Percentiles rank a stretch among this genome's conserved stretches.
Evolutionary conservation across 148 eudicot species (phyloP).

Genomic region (Pouteria glomerata): DNA sequence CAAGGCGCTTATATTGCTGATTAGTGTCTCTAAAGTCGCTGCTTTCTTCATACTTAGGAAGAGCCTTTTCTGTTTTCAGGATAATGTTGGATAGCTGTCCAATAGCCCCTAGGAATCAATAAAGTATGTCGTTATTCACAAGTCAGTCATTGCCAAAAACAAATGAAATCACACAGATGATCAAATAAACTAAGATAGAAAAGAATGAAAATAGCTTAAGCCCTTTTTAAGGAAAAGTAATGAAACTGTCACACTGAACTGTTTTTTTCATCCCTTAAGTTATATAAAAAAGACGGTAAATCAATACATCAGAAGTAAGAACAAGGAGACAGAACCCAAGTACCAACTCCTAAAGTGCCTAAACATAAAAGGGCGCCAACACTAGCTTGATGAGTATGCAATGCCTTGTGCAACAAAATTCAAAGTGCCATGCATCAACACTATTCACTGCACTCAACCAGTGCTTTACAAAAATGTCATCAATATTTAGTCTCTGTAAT

Average conservation of each 20-base stretch:
- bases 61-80: constrained; percentile 39
- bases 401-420: too few relatives aligned
- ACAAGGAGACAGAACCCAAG: too few relatives aligned
- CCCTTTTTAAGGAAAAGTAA: too few relatives aligned
- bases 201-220: neutral
- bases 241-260: too few relatives aligned
- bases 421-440: neutral
- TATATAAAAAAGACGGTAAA: too few relatives aligned
- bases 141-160: neutral
- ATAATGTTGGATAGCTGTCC: constrained; percentile 56
- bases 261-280: too few relatives aligned
- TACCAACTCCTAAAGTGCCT: too few relatives aligned
- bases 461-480: neutral
- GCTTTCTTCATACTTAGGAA: constrained; percentile 26
- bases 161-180: neutral
- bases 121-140: constrained; percentile 8
- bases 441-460: neutral
- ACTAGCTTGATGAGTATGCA: neutral
- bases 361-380: neutral
- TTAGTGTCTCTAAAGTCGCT: constrained; percentile 26
- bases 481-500: neutral
- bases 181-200: neutral
- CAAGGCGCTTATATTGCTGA: constrained; percentile 36
- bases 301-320: too few relatives aligned
- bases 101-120: constrained; percentile 38